Evolutionary conservation across 1,284 basidiomycete genomes (phyloP).

Genomic region (Ustilago esculenta): DNA sequence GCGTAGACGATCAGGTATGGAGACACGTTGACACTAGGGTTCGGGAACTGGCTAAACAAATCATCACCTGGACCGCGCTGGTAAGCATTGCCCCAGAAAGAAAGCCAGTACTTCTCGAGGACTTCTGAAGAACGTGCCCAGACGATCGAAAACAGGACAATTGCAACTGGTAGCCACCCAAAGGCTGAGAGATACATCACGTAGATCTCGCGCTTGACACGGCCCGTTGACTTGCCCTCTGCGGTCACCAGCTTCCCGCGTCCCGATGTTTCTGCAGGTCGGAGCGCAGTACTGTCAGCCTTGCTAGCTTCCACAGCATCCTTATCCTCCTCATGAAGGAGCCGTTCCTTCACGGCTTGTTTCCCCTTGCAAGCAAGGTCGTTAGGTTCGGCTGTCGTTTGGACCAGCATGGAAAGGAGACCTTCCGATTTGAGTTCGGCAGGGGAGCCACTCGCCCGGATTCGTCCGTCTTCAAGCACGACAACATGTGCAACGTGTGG

Average conservation of each 20-base stretch:
- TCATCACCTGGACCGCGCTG: not conserved
- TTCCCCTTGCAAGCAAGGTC: conserved; percentile 53
- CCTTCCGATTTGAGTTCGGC: conserved; percentile 70
- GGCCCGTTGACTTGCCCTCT: conserved; percentile 77
- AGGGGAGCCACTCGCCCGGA: conserved; percentile 63
- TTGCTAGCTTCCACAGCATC: conserved; percentile 19
- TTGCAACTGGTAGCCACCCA: conserved; percentile 25
- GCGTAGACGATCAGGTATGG: conserved; percentile 24
- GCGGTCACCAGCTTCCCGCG: conserved; percentile 73
- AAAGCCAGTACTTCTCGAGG: conserved; percentile 40
- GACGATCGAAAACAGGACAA: conserved; percentile 25
- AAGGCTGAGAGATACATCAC: conserved; percentile 75
- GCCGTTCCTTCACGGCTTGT: conserved; percentile 30
- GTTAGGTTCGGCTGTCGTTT: conserved; percentile 39
- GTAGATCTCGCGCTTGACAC: conserved; percentile 82
- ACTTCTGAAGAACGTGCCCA: conserved; percentile 24
- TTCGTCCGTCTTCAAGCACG: conserved; percentile 45
- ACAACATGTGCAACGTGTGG: conserved; percentile 39
- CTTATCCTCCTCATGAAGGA: conserved; percentile 33
- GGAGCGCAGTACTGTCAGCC: not conserved
- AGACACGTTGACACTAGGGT: conserved; percentile 15
- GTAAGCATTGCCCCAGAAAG: conserved; percentile 36
- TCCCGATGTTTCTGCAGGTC: conserved; percentile 9
- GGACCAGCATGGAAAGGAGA: conserved; percentile 33
- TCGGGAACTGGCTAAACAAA: not conserved